Base-by-base conservation (phyloP, 2,329 filamentous ascomycete species). In the Cordyceps militaris region DNA sequence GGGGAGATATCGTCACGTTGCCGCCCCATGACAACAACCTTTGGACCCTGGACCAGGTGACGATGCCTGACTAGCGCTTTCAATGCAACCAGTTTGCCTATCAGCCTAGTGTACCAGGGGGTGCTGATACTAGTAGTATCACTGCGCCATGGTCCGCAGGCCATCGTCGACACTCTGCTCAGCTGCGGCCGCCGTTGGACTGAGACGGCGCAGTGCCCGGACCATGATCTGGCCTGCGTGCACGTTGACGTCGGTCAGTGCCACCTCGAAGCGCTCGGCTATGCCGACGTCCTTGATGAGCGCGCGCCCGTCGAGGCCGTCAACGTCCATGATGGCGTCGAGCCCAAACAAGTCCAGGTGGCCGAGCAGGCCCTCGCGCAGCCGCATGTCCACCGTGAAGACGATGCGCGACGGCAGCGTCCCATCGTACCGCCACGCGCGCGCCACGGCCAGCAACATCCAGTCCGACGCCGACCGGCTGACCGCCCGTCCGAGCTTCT, bases 391-490 rank as follows among this genome's bases (percentile, higher is more conserved):
- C 38, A 84, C 79, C 3, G 69, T 76, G 62, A 83, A 78, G 46
- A 66, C 67, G 61, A 86, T 78, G 3, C 71, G 74, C 30, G 68
- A 61, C n/a, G 81, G 80, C 26, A 81, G 66, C 49, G 68, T 61
- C 9, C 71, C 70, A 65, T 84, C 78, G 63, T 40, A 83, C 61
- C 73, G 72, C 83, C 82, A 86, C 14, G 80, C 82, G 14, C 83
- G 80, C 54, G 83, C 71, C 32, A 87, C 72, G 24, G 83, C 82
- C 65, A 85, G 81, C 48, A 82, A 71, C 48, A 83, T 76, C 80
- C 81, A 86, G 63, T 81, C 75, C 62, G 74, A 64, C 44, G 67
- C 66, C 54, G 79, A 80, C 46, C 70, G 67, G n/a, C 68, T 65
- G 36, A 83, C 70, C 2, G 70, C 62, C 32, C 74, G 73, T 43